Conservation (phyloP, 1,139 yeast species). For the Kazachstania sp. region DNA sequence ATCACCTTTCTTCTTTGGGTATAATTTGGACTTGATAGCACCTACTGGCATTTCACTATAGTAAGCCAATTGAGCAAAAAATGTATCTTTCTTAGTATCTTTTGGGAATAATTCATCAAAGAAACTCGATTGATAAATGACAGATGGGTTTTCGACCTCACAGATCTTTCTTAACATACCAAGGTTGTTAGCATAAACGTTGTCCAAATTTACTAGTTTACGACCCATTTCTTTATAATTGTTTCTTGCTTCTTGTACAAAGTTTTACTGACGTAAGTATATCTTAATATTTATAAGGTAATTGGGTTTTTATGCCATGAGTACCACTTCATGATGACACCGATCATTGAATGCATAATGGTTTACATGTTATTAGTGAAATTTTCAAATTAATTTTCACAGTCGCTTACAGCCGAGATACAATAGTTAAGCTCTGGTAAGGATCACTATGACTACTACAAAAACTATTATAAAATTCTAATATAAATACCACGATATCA, state of each 20-base stretch:
- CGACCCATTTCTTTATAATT: slow-evolving; percentile 14
- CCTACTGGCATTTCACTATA: slow-evolving; percentile 72
- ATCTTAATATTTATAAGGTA: too few relatives aligned
- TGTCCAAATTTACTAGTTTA: slow-evolving; percentile 18
- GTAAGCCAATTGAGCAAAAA: slow-evolving; percentile 36
- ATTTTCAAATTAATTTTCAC: too few relatives aligned
- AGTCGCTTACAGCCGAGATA: too few relatives aligned
- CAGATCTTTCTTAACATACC: slow-evolving; percentile 13
- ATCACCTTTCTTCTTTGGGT: slow-evolving; percentile 26
- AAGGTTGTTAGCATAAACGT: slow-evolving; percentile 23
- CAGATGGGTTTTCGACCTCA: slow-evolving; percentile 3
- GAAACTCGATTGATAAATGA: slow-evolving; percentile 11
- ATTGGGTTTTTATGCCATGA: too few relatives aligned
- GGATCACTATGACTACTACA: too few relatives aligned
- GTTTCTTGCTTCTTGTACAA: not conserved
- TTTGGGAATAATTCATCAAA: slow-evolving; percentile 15
- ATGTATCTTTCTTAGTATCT: slow-evolving; percentile 6
- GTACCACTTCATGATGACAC: too few relatives aligned
- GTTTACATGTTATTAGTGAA: too few relatives aligned
- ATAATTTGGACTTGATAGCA: slow-evolving; percentile 45
- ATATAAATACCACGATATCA: too few relatives aligned
- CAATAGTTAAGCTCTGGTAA: too few relatives aligned
- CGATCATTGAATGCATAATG: not conserved
- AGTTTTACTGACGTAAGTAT: too few relatives aligned
- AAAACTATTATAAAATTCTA: too few relatives aligned